phyloP scores from a whole-genome alignment of 1,284 basidiomycete species.

The Mycosarcoma maydis region DNA sequence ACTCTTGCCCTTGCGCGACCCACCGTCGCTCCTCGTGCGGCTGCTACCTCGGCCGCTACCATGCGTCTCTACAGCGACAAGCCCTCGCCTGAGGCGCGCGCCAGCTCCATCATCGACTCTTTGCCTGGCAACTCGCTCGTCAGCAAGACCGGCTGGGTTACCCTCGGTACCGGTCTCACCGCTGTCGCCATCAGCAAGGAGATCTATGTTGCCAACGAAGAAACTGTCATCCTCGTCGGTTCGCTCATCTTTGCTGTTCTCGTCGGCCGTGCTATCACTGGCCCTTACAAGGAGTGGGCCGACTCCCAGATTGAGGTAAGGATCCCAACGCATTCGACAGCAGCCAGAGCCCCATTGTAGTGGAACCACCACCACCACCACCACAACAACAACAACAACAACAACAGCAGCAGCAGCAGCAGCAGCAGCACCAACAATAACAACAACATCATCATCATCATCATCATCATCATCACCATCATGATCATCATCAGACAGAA shows the following conservation, averaged over 20 bases:
- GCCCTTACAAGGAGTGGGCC: constrained; percentile 94
- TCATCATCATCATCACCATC: too few relatives aligned
- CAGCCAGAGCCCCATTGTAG: neutral
- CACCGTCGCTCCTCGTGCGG: constrained; percentile 31
- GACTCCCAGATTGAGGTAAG: constrained; percentile 62
- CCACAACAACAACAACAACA: neutral
- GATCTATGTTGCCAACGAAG: constrained; percentile 95
- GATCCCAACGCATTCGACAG: neutral
- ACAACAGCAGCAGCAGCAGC: neutral
- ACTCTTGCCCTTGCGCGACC: constrained; percentile 50
- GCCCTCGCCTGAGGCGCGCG: constrained; percentile 79
- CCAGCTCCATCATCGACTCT: constrained; percentile 87
- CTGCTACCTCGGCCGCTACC: constrained; percentile 43
- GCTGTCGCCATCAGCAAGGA: constrained; percentile 96
- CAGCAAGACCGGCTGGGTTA: constrained; percentile 89
- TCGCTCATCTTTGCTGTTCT: constrained; percentile 83
- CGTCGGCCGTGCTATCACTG: constrained; percentile 80
- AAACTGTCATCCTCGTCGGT: constrained; percentile 74
- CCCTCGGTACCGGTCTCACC: constrained; percentile 87
- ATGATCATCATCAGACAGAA: too few relatives aligned
- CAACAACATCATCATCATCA: neutral
- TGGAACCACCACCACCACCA: neutral
- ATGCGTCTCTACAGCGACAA: constrained; percentile 64
- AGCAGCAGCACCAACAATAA: neutral
- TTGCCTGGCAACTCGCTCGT: constrained; percentile 90